Percentiles rank a stretch among this genome's conserved stretches.
These are phyloP conservation scores for Trichomonas vaginalis DNA, from an alignment of 208 protist genomes.

Conservation along the genomic window DNA sequence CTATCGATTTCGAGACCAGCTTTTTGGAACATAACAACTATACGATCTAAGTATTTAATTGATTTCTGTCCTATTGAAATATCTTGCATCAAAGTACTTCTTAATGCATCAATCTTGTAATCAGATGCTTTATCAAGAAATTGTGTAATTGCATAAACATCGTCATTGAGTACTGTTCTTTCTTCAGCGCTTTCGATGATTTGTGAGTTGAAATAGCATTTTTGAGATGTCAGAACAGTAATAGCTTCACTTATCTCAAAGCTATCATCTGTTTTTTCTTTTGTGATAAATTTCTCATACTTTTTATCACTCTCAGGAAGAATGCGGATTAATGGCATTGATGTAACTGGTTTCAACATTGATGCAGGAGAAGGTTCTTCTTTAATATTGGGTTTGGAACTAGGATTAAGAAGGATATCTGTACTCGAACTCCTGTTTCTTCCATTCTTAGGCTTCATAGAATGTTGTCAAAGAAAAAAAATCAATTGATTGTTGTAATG, in stretches of 20 bases:
- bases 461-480: too few relatives aligned
- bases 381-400: not conserved
- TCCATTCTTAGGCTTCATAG: too few relatives aligned
- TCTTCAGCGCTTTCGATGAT: not conserved
- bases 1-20: not conserved
- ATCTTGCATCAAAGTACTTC: not conserved
- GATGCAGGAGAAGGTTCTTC: not conserved
- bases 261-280: not conserved
- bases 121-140: not conserved
- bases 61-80: not conserved
- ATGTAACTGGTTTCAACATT: not conserved
- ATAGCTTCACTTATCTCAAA: not conserved
- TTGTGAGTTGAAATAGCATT: not conserved
- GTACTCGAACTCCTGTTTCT: not conserved
- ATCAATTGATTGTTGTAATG: too few relatives aligned
- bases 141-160: not conserved
- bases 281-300: not conserved
- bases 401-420: not conserved
- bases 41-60: not conserved
- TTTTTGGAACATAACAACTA: not conserved
- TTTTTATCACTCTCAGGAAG: not conserved
- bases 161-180: not conserved
- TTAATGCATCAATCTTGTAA: not conserved
- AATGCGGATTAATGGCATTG: not conserved
- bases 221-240: not conserved